Percentiles rank a stretch among this genome's conserved stretches.
phyloP scores from a whole-genome alignment of 2,329 filamentous ascomycete species.

The Domatiomyces globalis region DNA sequence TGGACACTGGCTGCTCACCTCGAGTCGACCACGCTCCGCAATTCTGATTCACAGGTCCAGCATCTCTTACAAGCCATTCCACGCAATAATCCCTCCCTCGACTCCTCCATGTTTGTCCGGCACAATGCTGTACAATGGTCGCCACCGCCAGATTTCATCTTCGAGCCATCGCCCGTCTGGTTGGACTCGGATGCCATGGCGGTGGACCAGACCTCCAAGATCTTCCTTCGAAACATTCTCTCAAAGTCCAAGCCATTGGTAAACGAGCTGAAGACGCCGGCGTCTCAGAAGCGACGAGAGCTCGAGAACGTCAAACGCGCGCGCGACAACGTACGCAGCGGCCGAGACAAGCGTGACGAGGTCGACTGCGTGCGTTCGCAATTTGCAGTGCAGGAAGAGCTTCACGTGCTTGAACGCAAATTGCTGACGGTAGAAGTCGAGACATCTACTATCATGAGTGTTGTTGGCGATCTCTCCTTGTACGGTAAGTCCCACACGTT shows the following conservation, averaged over 20 bases:
- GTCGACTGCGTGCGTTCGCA: slow-evolving; percentile 70
- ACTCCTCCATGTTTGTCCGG: slow-evolving; percentile 94
- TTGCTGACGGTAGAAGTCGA: slow-evolving; percentile 84
- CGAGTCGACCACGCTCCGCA: slow-evolving; percentile 63
- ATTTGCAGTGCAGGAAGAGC: slow-evolving; percentile 67
- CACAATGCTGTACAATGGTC: slow-evolving; percentile 76
- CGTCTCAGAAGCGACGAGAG: slow-evolving; percentile 73
- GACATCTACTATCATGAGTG: slow-evolving; percentile 78
- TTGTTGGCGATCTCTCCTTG: slow-evolving; percentile 80
- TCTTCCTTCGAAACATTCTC: slow-evolving; percentile 82
- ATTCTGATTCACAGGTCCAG: slow-evolving; percentile 57
- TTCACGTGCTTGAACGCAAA: slow-evolving; percentile 72
- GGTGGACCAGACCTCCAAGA: slow-evolving; percentile 70
- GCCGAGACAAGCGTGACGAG: slow-evolving; percentile 78
- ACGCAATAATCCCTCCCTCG: slow-evolving; percentile 73
- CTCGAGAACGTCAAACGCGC: slow-evolving; percentile 62
- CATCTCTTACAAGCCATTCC: slow-evolving; percentile 68
- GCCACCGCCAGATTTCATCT: slow-evolving; percentile 70
- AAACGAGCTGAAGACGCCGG: slow-evolving; percentile 64
- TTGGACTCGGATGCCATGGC: slow-evolving; percentile 82
- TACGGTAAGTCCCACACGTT: slow-evolving; percentile 95
- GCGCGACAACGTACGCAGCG: slow-evolving; percentile 64
- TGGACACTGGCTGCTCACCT: slow-evolving; percentile 71
- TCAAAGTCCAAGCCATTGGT: slow-evolving; percentile 79
- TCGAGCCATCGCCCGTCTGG: slow-evolving; percentile 94